These are phyloP conservation scores for Mucuna pruriens DNA, from an alignment of 306 rosid genomes.

Conservation along the genomic window DNA sequence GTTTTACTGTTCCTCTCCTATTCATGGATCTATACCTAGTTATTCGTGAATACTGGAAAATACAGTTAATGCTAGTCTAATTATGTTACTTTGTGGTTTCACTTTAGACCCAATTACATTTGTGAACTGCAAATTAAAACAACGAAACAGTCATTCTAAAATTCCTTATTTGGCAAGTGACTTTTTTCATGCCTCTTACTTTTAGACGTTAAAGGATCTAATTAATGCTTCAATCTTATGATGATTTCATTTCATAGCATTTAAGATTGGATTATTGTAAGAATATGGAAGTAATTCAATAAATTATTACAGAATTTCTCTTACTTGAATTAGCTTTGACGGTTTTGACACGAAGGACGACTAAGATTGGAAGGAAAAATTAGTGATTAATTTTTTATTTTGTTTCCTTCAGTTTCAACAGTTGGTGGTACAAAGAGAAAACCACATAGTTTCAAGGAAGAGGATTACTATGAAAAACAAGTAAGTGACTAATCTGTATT, in stretches of 20 bases:
- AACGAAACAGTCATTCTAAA: too few relatives aligned
- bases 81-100: too few relatives aligned
- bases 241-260: not conserved
- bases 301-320: not conserved
- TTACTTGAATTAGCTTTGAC: not conserved
- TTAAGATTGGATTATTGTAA: not conserved
- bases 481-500: conserved; percentile 45
- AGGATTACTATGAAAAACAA: conserved; percentile 66
- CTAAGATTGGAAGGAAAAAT: not conserved
- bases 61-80: too few relatives aligned
- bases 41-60: too few relatives aligned
- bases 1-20: too few relatives aligned
- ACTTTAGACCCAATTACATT: too few relatives aligned
- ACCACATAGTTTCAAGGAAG: conserved; percentile 63
- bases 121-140: too few relatives aligned
- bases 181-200: too few relatives aligned
- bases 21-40: too few relatives aligned
- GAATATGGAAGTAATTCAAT: not conserved
- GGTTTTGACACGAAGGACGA: not conserved
- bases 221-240: not conserved
- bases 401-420: conserved; percentile 42
- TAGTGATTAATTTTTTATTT: not conserved
- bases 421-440: conserved; percentile 58
- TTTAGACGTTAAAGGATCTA: too few relatives aligned
- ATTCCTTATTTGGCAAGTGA: too few relatives aligned